phyloP scores from a whole-genome alignment of 441 rosid genomes.

The Gossypium schwendimanii region DNA sequence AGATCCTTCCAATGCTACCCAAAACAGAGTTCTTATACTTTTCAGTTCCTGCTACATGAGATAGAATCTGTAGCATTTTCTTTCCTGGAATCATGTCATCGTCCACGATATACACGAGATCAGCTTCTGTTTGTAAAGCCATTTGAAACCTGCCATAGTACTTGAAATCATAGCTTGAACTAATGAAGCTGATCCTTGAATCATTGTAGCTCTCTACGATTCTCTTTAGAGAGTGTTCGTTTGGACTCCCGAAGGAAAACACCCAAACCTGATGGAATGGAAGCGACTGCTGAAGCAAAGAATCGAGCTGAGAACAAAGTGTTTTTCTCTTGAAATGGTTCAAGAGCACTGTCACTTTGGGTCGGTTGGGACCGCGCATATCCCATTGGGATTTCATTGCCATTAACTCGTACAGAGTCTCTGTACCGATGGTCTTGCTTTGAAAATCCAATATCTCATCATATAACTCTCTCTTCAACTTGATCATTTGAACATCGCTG shows the following conservation, averaged over 20 bases:
- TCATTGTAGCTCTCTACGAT: constrained; percentile 78
- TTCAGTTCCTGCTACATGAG: constrained; percentile 93
- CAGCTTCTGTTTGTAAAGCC: constrained; percentile 88
- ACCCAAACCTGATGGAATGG: constrained; percentile 95
- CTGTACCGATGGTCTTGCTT: constrained; percentile 48
- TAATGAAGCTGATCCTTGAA: constrained; percentile 79
- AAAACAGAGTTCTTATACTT: constrained; percentile 84
- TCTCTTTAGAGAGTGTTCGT: constrained; percentile 54
- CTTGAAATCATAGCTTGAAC: constrained; percentile 86
- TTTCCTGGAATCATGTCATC: constrained; percentile 96
- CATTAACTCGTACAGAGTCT: constrained; percentile 64
- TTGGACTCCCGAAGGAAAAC: constrained; percentile 78
- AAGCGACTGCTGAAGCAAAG: constrained; percentile 76
- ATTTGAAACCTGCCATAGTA: constrained; percentile 95
- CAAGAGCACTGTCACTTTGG: constrained; percentile 73
- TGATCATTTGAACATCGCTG: constrained; percentile 62
- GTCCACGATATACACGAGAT: constrained; percentile 75
- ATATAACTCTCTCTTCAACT: constrained; percentile 66
- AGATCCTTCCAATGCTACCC: constrained; percentile 88
- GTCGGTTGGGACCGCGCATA: constrained; percentile 43
- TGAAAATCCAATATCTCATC: constrained; percentile 59
- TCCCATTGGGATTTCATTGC: constrained; percentile 83
- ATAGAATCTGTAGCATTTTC: constrained; percentile 82
- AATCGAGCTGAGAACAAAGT: constrained; percentile 83
- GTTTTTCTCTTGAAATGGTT: constrained; percentile 97